Evolutionary conservation across 305 asterid genomes (phyloP).

Genomic region (Fraxinus sp.): DNA sequence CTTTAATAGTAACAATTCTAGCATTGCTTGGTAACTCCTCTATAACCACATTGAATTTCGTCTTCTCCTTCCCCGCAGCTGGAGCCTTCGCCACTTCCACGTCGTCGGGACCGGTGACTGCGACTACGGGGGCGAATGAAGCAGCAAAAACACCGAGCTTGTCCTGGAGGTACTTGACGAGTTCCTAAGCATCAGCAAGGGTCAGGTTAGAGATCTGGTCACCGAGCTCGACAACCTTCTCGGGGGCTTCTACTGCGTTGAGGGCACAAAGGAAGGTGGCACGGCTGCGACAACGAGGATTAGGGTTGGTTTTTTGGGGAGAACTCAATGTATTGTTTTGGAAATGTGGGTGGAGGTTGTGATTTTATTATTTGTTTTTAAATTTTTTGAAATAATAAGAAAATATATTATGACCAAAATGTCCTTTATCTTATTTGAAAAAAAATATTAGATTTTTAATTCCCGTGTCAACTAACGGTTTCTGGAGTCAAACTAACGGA

Average conservation of each 20-base stretch:
- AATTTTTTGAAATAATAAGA: too few species aligned
- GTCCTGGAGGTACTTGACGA: slow-evolving; percentile 88
- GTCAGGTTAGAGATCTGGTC: slow-evolving; percentile 63
- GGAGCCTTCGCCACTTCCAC: slow-evolving; percentile 36
- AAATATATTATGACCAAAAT: too few species aligned
- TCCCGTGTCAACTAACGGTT: too few species aligned
- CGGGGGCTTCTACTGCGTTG: slow-evolving; percentile 82
- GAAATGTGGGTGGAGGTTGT: slow-evolving; percentile 29
- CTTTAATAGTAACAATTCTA: slow-evolving; percentile 73
- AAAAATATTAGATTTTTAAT: too few species aligned
- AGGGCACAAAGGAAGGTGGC: slow-evolving; percentile 48
- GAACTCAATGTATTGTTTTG: slow-evolving; percentile 40
- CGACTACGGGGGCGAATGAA: slow-evolving; percentile 70
- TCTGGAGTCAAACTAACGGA: too few species aligned
- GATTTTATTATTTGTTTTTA: too few species aligned
- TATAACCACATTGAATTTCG: slow-evolving; percentile 14
- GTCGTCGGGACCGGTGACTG: slow-evolving; percentile 45
- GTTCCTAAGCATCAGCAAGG: slow-evolving; percentile 82
- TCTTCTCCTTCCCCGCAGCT: too few species aligned
- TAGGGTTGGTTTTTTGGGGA: slow-evolving; percentile 30
- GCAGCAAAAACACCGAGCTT: slow-evolving; percentile 91
- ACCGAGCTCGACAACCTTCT: slow-evolving; percentile 43
- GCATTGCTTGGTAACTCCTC: slow-evolving; percentile 79
- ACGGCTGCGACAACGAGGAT: slow-evolving; percentile 38
- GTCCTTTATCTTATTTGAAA: too few species aligned